phyloP scores from a whole-genome alignment of 208 protist genomes.

The Jaenimonas drosophilae region DNA sequence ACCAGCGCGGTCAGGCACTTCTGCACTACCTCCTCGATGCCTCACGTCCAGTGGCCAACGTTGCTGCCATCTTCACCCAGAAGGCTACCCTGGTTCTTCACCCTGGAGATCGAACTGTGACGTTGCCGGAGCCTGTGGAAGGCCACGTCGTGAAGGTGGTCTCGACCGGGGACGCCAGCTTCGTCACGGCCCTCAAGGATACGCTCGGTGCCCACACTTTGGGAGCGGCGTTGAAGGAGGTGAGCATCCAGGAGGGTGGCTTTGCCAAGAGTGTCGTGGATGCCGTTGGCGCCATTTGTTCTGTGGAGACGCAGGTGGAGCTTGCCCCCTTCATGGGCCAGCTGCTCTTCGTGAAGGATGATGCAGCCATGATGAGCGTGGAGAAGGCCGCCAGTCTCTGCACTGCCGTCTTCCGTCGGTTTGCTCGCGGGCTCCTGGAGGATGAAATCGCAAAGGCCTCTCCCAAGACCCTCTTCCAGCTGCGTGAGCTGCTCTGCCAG shows the following conservation, averaged over 20 bases:
- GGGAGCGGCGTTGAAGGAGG: constrained; percentile 56
- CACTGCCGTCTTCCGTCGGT: constrained; percentile 68
- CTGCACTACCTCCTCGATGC: constrained; percentile 73
- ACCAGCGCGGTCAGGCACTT: constrained; percentile 72
- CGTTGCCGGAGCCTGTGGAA: constrained; percentile 10
- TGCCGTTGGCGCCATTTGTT: constrained; percentile 13
- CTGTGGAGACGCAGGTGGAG: constrained; percentile 25
- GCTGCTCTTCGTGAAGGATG: constrained; percentile 82
- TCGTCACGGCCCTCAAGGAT: constrained; percentile 4
- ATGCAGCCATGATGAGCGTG: constrained; percentile 36
- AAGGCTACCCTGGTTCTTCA: constrained; percentile 31
- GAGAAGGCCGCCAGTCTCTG: constrained; percentile 73
- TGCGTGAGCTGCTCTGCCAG: constrained; percentile 54
- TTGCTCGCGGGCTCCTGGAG: constrained; percentile 42
- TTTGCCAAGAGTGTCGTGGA: constrained; percentile 37
- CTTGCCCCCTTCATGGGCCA: constrained; percentile 58
- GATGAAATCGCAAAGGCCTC: constrained; percentile 27
- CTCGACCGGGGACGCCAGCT: background rate
- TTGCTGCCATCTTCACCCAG: constrained; percentile 34
- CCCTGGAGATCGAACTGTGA: constrained; percentile 9
- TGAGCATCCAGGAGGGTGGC: constrained; percentile 59
- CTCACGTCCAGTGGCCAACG: constrained; percentile 24
- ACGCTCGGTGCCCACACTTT: constrained; percentile 22
- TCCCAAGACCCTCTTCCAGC: constrained; percentile 44
- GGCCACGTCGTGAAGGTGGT: constrained; percentile 6